Conservation (phyloP, 768 basidiomycete genomes). For the Crepidotus variabilis region DNA sequence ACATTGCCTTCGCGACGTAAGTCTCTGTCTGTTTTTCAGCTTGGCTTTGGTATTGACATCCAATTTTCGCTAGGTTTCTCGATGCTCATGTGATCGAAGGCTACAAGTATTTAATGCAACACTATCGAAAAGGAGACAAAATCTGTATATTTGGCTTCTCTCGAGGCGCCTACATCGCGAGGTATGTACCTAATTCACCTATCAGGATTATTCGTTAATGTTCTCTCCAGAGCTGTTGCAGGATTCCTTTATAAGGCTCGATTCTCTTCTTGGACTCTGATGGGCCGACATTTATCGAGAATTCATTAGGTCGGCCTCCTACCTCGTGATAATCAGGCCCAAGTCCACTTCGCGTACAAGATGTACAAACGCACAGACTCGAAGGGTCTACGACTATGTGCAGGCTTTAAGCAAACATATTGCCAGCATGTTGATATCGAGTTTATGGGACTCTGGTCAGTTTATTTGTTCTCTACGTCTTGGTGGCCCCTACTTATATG, state of each 20-base stretch:
- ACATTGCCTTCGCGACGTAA: slow-evolving; percentile 72
- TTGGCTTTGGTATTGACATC: not conserved
- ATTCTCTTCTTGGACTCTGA: too few species aligned
- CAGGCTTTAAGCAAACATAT: slow-evolving; percentile 72
- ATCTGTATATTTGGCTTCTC: slow-evolving; percentile 82
- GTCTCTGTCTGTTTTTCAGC: slow-evolving; percentile 7
- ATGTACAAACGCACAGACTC: slow-evolving; percentile 56
- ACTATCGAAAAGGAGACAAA: slow-evolving; percentile 68
- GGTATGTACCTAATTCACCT: slow-evolving; percentile 29
- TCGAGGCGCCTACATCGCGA: slow-evolving; percentile 46
- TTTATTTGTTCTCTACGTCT: not conserved
- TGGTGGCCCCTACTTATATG: not conserved
- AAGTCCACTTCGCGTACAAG: slow-evolving; percentile 72
- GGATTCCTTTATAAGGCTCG: slow-evolving; percentile 62
- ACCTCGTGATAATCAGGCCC: slow-evolving; percentile 61
- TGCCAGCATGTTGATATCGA: slow-evolving; percentile 66
- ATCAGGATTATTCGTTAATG: not conserved
- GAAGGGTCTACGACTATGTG: slow-evolving; percentile 41
- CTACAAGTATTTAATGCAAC: slow-evolving; percentile 77
- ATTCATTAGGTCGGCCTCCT: slow-evolving; percentile 64
- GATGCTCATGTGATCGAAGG: slow-evolving; percentile 71
- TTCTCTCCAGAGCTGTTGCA: slow-evolving; percentile 55
- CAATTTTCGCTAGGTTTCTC: slow-evolving; percentile 52
- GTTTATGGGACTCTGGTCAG: slow-evolving; percentile 77
- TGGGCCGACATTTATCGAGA: slow-evolving; percentile 24